Evolutionary conservation across 2,329 filamentous ascomycete species (phyloP), one percentile per base, ranked within the genome.

Genomic region (Ascochyta pisi): DNA sequence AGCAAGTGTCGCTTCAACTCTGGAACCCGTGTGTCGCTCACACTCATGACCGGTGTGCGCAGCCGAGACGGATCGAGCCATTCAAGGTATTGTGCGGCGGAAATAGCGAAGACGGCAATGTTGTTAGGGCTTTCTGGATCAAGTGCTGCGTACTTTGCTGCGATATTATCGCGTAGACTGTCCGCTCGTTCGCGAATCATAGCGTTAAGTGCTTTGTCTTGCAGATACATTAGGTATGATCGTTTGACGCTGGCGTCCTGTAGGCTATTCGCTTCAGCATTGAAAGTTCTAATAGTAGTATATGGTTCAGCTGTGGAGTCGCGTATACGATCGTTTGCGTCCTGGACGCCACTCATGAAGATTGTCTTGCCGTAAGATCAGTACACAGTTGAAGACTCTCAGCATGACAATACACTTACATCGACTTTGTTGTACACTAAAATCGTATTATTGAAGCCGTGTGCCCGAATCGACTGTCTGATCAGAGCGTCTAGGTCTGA

Each of bases 341-440:
- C 52, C 13, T 50, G 52, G 4, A 46, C 34, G 13, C 52, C 46
- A 26, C 52, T 50, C 52, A 55, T 50, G 19, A 55, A 55, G n/a
- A 55, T 50, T 12, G 52, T 55, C 52, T 55, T 9, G 9, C 6
- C 12, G 2, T 23, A 2, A 4, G n/a, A n/a, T 55, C 15, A 55
- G 40, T 16, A 16, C 12, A 1, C 13, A n/a, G 6, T 6, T 23
- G 23, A 23, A 22, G 9, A 0, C n/a, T 6, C 5, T 1, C 1
- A 19, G 13, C 2, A 7, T 6, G 5, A 19, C 1, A 15, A 3
- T 10, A 2, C 12, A 24, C 52, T 22, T 24, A 55, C 52, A 5
- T 55, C 52, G 23, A 55, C 35, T 38, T 55, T 55, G 29, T 55
- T 55, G 6, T 55, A 55, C 6, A 55, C 24, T 5, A 55, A n/a